Conservation (phyloP, 257 asterid genomes). For the Salvia rosmarinus region DNA sequence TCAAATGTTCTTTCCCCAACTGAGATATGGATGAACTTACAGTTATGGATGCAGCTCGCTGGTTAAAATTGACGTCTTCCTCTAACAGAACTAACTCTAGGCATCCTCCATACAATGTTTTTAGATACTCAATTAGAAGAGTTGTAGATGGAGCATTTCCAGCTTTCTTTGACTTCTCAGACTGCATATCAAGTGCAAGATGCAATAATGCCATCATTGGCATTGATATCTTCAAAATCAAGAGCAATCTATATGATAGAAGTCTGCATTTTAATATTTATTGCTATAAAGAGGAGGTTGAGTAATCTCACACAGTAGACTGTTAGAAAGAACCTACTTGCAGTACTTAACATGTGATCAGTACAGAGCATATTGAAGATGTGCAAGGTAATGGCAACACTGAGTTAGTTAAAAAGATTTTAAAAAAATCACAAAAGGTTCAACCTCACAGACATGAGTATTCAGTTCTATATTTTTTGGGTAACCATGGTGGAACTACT, state of each 20-base stretch:
- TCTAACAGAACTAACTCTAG: slow-evolving; percentile 68
- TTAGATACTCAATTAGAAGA: slow-evolving; percentile 60
- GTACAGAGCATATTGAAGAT: neutral
- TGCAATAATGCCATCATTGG: slow-evolving; percentile 20
- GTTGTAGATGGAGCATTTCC: slow-evolving; percentile 72
- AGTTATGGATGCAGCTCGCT: slow-evolving; percentile 68
- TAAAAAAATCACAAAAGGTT: neutral
- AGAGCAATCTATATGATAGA: slow-evolving; percentile 16
- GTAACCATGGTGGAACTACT: slow-evolving; percentile 18
- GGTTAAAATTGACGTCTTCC: slow-evolving; percentile 84
- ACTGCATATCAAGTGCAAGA: slow-evolving; percentile 54
- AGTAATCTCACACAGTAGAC: slow-evolving; percentile 18
- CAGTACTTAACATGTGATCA: neutral
- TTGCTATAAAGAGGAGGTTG: neutral
- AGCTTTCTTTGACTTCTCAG: slow-evolving; percentile 87
- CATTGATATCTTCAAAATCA: slow-evolving; percentile 22
- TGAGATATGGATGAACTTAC: slow-evolving; percentile 46
- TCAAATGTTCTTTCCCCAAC: slow-evolving; percentile 9
- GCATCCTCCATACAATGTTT: slow-evolving; percentile 46
- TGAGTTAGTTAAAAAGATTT: neutral
- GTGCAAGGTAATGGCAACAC: neutral
- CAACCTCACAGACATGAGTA: slow-evolving; percentile 8
- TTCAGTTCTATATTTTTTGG: neutral
- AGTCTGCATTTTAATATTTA: slow-evolving; percentile 2
- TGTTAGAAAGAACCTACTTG: neutral